phyloP scores from a whole-genome alignment of 2,329 filamentous ascomycete species.

The Sarocladium brachiariae region DNA sequence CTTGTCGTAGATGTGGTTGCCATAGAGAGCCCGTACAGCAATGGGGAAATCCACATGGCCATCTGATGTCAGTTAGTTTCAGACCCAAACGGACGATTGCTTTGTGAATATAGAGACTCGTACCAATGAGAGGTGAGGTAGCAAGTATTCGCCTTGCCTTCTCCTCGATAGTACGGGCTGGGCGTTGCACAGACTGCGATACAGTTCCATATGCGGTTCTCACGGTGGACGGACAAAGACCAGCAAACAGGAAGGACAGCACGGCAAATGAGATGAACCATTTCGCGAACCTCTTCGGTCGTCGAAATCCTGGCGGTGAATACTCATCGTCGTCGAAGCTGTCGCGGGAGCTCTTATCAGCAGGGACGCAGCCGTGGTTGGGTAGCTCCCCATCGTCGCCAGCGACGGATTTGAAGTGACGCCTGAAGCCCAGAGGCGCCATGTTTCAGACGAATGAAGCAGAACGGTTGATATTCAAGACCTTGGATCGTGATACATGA shows the following conservation, averaged over 20 bases:
- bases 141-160: conserved; percentile 39
- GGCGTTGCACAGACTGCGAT: not conserved
- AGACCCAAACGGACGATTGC: too few relatives aligned
- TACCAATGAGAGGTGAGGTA: conserved; percentile 44
- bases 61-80: conserved; percentile 43
- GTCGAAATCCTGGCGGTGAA: too few relatives aligned
- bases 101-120: too few relatives aligned
- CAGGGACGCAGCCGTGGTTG: not conserved
- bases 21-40: conserved; percentile 55
- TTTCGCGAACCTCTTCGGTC: not conserved
- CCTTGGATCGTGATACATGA: too few relatives aligned
- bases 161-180: conserved; percentile 28
- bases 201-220: not conserved
- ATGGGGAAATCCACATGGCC: conserved; percentile 87
- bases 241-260: conserved; percentile 2
- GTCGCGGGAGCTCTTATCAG: not conserved
- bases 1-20: conserved; percentile 70
- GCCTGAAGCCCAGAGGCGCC: not conserved
- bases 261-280: conserved; percentile 6
- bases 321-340: not conserved
- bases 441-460: not conserved
- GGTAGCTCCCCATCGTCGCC: not conserved
- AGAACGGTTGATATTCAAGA: not conserved
- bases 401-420: not conserved
- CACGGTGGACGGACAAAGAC: not conserved